Evolutionary conservation across 2,329 filamentous ascomycete genomes (phyloP).

Genomic region (Fulvia fulva): DNA sequence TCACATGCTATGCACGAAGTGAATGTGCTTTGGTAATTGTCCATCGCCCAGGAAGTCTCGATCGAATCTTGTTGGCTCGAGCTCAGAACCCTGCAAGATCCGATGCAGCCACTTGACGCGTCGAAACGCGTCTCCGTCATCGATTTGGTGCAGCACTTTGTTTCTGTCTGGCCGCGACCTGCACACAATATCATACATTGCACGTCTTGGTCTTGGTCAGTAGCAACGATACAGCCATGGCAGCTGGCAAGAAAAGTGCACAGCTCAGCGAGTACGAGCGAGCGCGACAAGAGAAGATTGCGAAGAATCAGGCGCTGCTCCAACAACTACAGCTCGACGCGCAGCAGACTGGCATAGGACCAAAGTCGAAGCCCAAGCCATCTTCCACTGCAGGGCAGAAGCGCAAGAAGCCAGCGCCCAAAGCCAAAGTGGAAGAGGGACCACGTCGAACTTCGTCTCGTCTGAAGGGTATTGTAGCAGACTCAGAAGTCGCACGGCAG

Average conservation of each 20-base stretch:
- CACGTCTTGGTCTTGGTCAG: neutral
- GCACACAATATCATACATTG: neutral
- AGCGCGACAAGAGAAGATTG: slow-evolving; percentile 79
- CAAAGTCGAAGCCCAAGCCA: slow-evolving; percentile 48
- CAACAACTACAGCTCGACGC: slow-evolving; percentile 68
- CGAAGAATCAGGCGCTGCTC: slow-evolving; percentile 76
- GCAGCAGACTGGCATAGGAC: slow-evolving; percentile 65
- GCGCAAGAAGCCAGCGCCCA: slow-evolving; percentile 36
- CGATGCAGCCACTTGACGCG: slow-evolving; percentile 1
- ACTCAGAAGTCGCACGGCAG: slow-evolving; percentile 63
- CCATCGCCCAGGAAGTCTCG: neutral
- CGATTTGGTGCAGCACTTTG: neutral
- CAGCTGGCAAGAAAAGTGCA: slow-evolving; percentile 16
- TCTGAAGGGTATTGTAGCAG: slow-evolving; percentile 59
- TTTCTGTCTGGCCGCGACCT: neutral
- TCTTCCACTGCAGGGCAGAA: slow-evolving; percentile 42
- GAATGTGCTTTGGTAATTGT: neutral
- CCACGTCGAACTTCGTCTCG: slow-evolving; percentile 61
- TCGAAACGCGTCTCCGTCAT: slow-evolving; percentile 14
- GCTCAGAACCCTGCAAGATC: neutral
- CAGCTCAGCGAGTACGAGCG: slow-evolving; percentile 82
- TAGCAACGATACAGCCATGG: slow-evolving; percentile 11
- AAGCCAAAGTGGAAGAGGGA: slow-evolving; percentile 56
- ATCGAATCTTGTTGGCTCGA: neutral
- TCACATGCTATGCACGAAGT: neutral